Evolutionary conservation across 805 yeast species (phyloP).

Genomic region (Ogataea ramenticola): DNA sequence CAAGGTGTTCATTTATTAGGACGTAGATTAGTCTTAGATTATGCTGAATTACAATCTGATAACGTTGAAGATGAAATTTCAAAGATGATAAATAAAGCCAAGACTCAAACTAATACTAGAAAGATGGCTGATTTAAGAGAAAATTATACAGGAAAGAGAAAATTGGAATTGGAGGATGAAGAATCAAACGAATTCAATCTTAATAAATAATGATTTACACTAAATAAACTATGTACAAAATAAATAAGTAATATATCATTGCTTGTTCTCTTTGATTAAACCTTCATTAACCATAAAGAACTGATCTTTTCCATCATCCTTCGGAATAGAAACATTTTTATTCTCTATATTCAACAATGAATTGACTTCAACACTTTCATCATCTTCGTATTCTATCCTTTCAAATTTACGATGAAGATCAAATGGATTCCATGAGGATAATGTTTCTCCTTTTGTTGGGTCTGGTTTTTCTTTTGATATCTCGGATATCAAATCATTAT

Average conservation of each 20-base stretch:
- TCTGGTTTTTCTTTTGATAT: slow-evolving; percentile 16
- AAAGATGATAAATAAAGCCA: slow-evolving; percentile 81
- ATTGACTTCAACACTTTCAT: too few species aligned
- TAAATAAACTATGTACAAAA: not conserved
- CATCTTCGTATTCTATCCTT: not conserved
- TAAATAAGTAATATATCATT: not conserved
- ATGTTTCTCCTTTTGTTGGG: slow-evolving; percentile 32
- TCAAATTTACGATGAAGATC: too few species aligned
- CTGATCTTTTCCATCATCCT: slow-evolving; percentile 17
- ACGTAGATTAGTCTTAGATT: slow-evolving; percentile 88
- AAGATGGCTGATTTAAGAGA: slow-evolving; percentile 61
- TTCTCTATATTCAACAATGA: not conserved
- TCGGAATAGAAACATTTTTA: not conserved
- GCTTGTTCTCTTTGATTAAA: slow-evolving; percentile 29
- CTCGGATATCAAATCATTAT: slow-evolving; percentile 21
- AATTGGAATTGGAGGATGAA: slow-evolving; percentile 58
- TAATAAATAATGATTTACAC: slow-evolving; percentile 1
- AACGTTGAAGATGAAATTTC: slow-evolving; percentile 88
- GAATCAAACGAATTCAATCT: slow-evolving; percentile 34
- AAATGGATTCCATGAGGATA: slow-evolving; percentile 36
- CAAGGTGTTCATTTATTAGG: slow-evolving; percentile 96
- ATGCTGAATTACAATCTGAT: slow-evolving; percentile 74
- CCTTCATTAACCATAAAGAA: slow-evolving; percentile 41
- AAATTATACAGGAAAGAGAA: slow-evolving; percentile 66
- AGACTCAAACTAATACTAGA: slow-evolving; percentile 70